These are phyloP conservation scores for slime mould (Dictyostelium discoideum) DNA, from an alignment of 78 protist genomes.

Conservation along the genomic window DNA sequence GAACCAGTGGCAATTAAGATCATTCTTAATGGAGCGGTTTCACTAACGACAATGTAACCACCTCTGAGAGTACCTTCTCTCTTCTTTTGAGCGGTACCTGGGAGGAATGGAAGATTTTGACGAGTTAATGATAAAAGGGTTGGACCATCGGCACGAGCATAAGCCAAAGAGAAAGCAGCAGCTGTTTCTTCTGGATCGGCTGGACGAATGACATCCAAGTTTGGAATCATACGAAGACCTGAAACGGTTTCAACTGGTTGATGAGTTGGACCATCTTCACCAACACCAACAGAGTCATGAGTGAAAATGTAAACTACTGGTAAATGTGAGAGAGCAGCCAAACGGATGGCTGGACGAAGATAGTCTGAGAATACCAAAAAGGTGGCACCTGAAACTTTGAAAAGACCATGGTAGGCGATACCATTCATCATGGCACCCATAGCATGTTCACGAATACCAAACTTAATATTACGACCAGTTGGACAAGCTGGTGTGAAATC, in stretches of 20 bases:
- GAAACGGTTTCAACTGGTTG: slow-evolving; percentile 98
- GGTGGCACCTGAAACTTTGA: slow-evolving; percentile 97
- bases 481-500: slow-evolving; percentile 87
- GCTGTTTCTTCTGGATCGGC: slow-evolving; percentile 98
- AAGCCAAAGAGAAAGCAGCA: slow-evolving; percentile 96
- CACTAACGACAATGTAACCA: slow-evolving; percentile 89
- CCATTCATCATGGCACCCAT: slow-evolving; percentile 99
- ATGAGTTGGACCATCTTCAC: slow-evolving; percentile 99
- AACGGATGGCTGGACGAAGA: slow-evolving; percentile 91
- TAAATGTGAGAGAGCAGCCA: slow-evolving; percentile 93
- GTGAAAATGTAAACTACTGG: slow-evolving; percentile 97
- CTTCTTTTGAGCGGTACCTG: slow-evolving; percentile 3
- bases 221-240: slow-evolving; percentile 96
- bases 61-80: slow-evolving; percentile 89
- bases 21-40: slow-evolving; percentile 73
- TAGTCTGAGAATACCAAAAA: slow-evolving; percentile 96
- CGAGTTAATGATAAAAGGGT: slow-evolving; percentile 94
- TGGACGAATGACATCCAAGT: slow-evolving; percentile 97
- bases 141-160: slow-evolving; percentile 88
- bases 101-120: slow-evolving; percentile 90
- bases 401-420: slow-evolving; percentile 91
- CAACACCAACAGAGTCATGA: slow-evolving; percentile 99
- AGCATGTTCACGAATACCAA: slow-evolving; percentile 99
- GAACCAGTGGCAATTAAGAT: slow-evolving; percentile 97
- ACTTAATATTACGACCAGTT: slow-evolving; percentile 95